phyloP scores from a whole-genome alignment of 352 stramenopile species.

The Thraustochytrium sp. region DNA sequence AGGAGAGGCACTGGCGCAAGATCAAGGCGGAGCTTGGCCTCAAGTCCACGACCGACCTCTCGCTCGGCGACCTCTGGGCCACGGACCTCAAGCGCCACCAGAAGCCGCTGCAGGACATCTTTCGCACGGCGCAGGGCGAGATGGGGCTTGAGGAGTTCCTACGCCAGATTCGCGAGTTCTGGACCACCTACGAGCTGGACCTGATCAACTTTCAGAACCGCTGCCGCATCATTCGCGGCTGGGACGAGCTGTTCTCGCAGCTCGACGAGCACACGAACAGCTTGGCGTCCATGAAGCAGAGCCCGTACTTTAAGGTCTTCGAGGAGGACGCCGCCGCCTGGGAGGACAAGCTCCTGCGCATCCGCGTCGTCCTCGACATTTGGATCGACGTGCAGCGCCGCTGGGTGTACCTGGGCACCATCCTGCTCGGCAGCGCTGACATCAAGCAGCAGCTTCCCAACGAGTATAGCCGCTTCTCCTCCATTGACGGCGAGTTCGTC shows the following conservation, averaged over 20 bases:
- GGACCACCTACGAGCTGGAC: conserved; percentile 78
- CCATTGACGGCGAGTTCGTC: conserved; percentile 96
- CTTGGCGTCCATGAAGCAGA: conserved; percentile 96
- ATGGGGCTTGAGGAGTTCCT: conserved; percentile 99
- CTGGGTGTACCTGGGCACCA: conserved; percentile 98
- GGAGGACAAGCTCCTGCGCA: conserved; percentile 94
- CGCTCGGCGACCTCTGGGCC: conserved; percentile 94
- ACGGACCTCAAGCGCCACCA: conserved; percentile 82
- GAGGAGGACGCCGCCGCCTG: conserved; percentile 91
- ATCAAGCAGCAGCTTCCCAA: conserved; percentile 97
- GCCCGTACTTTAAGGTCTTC: conserved; percentile 98
- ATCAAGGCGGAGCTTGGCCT: conserved; percentile 89
- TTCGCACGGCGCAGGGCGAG: conserved; percentile 95
- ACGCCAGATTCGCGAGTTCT: conserved; percentile 81
- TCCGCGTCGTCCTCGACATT: conserved; percentile 92
- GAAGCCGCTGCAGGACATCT: conserved; percentile 89
- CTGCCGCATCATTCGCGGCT: conserved; percentile 94
- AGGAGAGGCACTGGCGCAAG: conserved; percentile 96
- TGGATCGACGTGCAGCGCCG: conserved; percentile 99
- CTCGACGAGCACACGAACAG: conserved; percentile 98
- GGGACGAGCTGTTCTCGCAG: conserved; percentile 97
- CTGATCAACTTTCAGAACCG: conserved; percentile 83
- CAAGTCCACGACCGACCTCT: conserved; percentile 79
- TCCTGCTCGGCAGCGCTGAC: conserved; percentile 84
- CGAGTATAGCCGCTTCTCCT: conserved; percentile 96